Percentiles rank a stretch among this genome's conserved stretches.
These are phyloP conservation scores for Camellia oleifera DNA, from an alignment of 179 eudicot genomes.

Conservation along the genomic window DNA sequence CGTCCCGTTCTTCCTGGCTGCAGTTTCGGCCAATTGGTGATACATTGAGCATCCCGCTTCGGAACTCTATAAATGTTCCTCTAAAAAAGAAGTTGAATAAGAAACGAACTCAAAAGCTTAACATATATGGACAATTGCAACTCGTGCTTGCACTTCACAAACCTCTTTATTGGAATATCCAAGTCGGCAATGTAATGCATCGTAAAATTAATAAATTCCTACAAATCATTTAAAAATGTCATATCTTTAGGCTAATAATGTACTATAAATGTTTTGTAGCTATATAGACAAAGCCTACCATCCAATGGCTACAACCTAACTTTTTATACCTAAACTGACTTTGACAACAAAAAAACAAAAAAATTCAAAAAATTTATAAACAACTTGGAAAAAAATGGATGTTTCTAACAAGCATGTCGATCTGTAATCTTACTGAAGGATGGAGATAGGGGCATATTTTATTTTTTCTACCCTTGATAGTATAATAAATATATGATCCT, in stretches of 20 bases:
- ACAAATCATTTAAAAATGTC: constrained; percentile 25
- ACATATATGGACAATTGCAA: background rate
- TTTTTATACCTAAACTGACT: background rate
- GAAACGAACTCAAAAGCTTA: constrained; percentile 12
- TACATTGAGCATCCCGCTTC: constrained; percentile 94
- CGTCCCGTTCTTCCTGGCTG: constrained; percentile 2
- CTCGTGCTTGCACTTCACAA: constrained; percentile 15
- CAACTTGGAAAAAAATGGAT: background rate
- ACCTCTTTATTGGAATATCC: constrained; percentile 96
- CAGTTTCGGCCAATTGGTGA: constrained; percentile 20
- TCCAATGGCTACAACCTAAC: background rate
- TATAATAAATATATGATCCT: background rate
- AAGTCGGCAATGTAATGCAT: constrained; percentile 87
- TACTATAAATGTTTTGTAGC: background rate
- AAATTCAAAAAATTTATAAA: background rate
- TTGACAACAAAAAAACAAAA: too few species aligned
- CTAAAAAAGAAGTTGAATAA: constrained; percentile 29
- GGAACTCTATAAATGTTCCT: constrained; percentile 93
- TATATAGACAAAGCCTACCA: background rate
- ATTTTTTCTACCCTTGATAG: background rate
- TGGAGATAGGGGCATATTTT: background rate
- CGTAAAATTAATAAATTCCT: constrained; percentile 92
- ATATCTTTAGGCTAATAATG: background rate
- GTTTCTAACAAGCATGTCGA: background rate
- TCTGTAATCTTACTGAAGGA: background rate